Evolutionary conservation across 2,329 filamentous ascomycete species (phyloP), one percentile per base, ranked within the genome.

Genomic region (Chaetomium olivaceum): DNA sequence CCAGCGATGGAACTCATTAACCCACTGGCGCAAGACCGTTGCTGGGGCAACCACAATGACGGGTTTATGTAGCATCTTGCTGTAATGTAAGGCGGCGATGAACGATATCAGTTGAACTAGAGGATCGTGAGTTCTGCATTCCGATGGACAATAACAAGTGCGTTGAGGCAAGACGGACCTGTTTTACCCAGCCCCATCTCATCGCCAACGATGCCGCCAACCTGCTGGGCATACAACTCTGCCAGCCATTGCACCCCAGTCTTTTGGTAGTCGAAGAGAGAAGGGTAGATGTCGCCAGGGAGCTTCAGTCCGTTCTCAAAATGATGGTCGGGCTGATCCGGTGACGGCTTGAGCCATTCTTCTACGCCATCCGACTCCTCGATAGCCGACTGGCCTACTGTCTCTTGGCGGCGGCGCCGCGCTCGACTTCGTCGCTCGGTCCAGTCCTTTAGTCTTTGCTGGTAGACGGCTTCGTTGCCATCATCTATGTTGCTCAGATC

Each of bases 161-260:
- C 1, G 21, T 3, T 9, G 19, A 11, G 7, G 27, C 25, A 23
- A 19, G 33, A 63, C 63, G 36, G 70, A 76, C 76, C 75, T 3
- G 95, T 99, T 79, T 99, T 99, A 4, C 95, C 95, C n/a, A 99
- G 80, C 0, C 96, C 95, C 95, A 99, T 99, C 77, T 99, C 95
- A 74, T 99, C 95, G 6, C 94, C 95, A 48, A 99, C 86, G 62
- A 99, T 98, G 2, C 95, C 95, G 27, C 95, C 95, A 5, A 97
- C 93, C 67, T 90, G 87, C 75, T 97, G 93, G 63, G 89, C 87
- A 75, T 96, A 94, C 2, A 99, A 81, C 76, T 99, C 94, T 76
- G 92, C 93, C 7, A 99, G 84, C 95, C 95, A 99, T 74, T 97
- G 91, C 3, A 99, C 93, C 3, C 94, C 93, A 0, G 93, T 97